These are phyloP conservation scores for Parasitella parasitica DNA, from an alignment of 371 early-diverging fungal genomes.

Conservation along the genomic window DNA sequence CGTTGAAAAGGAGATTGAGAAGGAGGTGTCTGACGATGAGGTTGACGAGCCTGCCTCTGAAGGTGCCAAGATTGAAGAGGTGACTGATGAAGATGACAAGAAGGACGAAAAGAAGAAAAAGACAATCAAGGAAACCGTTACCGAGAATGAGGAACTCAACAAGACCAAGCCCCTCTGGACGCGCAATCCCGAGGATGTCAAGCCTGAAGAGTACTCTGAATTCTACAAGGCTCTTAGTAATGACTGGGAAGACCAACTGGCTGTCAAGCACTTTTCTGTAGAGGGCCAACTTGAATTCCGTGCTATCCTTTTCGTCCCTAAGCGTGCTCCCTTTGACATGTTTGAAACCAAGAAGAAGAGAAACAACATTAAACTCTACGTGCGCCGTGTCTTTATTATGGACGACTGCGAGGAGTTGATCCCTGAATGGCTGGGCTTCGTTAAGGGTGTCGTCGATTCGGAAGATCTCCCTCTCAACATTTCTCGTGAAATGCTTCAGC, in stretches of 20 bases:
- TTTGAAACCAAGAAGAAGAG: conserved; percentile 64
- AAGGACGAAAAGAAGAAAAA: conserved; percentile 60
- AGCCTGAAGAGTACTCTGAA: conserved; percentile 68
- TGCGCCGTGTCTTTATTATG: conserved; percentile 85
- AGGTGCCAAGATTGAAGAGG: conserved; percentile 61
- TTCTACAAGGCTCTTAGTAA: conserved; percentile 83
- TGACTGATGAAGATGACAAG: conserved; percentile 72
- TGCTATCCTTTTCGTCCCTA: conserved; percentile 78
- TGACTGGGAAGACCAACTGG: conserved; percentile 67
- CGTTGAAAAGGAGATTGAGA: conserved; percentile 62
- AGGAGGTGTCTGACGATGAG: conserved; percentile 85
- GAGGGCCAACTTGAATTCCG: conserved; percentile 84
- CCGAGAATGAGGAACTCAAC: conserved; percentile 57
- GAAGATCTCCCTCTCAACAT: conserved; percentile 89
- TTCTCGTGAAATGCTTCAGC: conserved; percentile 86
- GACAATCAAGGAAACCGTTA: conserved; percentile 60
- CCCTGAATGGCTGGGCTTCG: conserved; percentile 59
- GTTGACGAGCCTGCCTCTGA: conserved; percentile 57
- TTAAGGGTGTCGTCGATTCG: conserved; percentile 78
- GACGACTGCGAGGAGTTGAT: conserved; percentile 72
- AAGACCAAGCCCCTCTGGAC: conserved; percentile 85
- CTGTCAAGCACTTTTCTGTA: conserved; percentile 71
- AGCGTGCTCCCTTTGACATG: conserved; percentile 63
- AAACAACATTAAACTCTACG: conserved; percentile 81
- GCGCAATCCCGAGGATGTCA: conserved; percentile 70